These are phyloP conservation scores for Xylariaceae sp. DNA, from an alignment of 2,329 filamentous ascomycete species.

Conservation along the genomic window DNA sequence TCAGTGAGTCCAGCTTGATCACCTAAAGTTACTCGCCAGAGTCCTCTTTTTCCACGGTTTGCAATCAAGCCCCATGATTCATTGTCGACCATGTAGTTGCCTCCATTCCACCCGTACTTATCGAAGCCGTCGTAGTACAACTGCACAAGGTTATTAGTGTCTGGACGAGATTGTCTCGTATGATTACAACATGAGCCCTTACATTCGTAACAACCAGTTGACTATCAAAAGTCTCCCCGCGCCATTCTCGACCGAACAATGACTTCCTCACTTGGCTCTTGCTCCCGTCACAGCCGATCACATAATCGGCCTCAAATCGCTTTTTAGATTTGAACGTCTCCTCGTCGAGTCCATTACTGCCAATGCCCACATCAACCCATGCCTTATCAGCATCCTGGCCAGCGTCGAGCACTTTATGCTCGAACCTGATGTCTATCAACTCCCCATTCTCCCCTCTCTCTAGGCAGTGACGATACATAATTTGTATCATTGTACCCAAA, in stretches of 20 bases:
- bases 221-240: slow-evolving; percentile 8
- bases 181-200: too few relatives aligned
- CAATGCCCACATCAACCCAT: slow-evolving; percentile 11
- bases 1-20: slow-evolving; percentile 3
- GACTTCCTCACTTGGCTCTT: slow-evolving; percentile 8
- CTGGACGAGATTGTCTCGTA: too few relatives aligned
- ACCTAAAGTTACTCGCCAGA: not conserved
- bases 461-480: not conserved
- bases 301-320: slow-evolving; percentile 2
- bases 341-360: too few relatives aligned
- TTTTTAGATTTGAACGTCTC: not conserved
- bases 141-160: too few relatives aligned
- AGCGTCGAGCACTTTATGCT: slow-evolving; percentile 4
- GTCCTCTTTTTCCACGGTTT: not conserved
- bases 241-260: slow-evolving; percentile 10
- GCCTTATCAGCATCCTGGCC: slow-evolving; percentile 8
- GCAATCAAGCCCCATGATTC: too few relatives aligned
- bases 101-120: too few relatives aligned
- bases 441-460: not conserved
- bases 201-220: slow-evolving; percentile 10
- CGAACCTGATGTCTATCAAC: too few relatives aligned
- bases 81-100: too few relatives aligned
- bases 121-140: too few relatives aligned
- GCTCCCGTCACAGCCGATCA: slow-evolving; percentile 4
- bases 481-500: not conserved